Conservation (phyloP, 352 stramenopile species). For the Thalassiosira sp. region DNA sequence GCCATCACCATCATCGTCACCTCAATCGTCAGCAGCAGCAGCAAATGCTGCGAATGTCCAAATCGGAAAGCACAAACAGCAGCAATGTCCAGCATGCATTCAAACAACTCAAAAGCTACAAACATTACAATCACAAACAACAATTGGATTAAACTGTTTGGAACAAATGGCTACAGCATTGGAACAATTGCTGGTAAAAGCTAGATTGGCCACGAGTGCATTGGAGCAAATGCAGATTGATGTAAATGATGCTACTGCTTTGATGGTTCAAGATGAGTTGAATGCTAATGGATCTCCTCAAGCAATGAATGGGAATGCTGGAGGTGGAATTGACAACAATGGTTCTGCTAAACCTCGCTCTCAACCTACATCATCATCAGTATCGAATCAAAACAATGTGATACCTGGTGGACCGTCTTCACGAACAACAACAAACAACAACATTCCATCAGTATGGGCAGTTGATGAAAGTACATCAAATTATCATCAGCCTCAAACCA, state of each 20-base stretch:
- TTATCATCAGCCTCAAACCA: no score
- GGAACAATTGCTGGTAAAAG: background rate
- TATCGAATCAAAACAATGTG: no score
- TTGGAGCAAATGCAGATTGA: conserved; percentile 3
- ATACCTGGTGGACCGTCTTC: no score
- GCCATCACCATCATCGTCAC: background rate
- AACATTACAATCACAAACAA: background rate
- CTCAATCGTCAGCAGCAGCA: background rate
- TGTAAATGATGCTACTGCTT: background rate
- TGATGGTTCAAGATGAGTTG: background rate
- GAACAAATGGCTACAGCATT: conserved; percentile 1
- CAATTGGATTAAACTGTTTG: background rate
- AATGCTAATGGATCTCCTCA: background rate
- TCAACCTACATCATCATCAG: no score
- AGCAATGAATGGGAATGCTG: background rate
- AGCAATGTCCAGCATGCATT: background rate
- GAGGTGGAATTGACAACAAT: background rate
- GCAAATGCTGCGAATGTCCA: no score
- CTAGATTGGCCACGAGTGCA: background rate
- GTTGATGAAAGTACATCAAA: no score
- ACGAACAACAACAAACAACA: no score
- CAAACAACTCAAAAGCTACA: background rate
- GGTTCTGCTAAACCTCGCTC: no score
- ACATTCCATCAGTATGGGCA: no score
- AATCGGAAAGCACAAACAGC: no score